Base-by-base conservation (phyloP, 306 rosid genomes). In the Mucuna pruriens region DNA sequence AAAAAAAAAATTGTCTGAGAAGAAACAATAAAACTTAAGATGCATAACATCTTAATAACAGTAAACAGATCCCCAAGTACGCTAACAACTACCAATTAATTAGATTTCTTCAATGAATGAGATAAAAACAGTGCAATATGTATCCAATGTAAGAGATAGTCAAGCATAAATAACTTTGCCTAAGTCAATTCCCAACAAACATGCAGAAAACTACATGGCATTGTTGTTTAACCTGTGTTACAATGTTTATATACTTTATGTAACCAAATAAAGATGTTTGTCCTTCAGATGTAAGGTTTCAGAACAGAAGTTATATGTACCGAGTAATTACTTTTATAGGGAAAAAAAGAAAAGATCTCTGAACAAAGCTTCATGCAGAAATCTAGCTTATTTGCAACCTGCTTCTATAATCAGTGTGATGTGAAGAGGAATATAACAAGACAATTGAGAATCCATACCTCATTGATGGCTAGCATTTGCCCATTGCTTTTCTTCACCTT, bases 401-500 rank as follows among this genome's bases (percentile, higher is more conserved):
- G 5, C 7, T 22, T 1, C 63, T 25, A 55, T 22, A 55, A 22
- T 11, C 62, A 55, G 15, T 55, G 31, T 55, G 12, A 55, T 22
- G 7, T 22, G 33, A 22, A 22, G 15, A 7, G 63, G 31, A 55
- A 55, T 55, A 54, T 20, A 22, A 9, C 10, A 20, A 1, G 33
- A 4, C n/a, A 10, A 55, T 26, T 67, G 7, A 34, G 38, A 29
- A 44, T 31, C 38, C 49, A 52, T 85, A 90, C 95, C 97, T 92
- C 97, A 40, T 92, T 92, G 69, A 92, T 90, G 48, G 95, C 93
- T 63, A 92, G 84, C 52, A 92, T 79, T 71, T 92, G 95, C 0
- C 97, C 97, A 19, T 92, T 92, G 84, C 95, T 92, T 70, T 92
- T 89, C 90, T 92, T 92, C 29, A 92, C 97, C 67, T 92, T 92